Percentiles rank a stretch among this genome's conserved stretches.
Evolutionary conservation across 169 alveolate species (phyloP).

Genomic region (Haemoproteus tartakovskyi): DNA sequence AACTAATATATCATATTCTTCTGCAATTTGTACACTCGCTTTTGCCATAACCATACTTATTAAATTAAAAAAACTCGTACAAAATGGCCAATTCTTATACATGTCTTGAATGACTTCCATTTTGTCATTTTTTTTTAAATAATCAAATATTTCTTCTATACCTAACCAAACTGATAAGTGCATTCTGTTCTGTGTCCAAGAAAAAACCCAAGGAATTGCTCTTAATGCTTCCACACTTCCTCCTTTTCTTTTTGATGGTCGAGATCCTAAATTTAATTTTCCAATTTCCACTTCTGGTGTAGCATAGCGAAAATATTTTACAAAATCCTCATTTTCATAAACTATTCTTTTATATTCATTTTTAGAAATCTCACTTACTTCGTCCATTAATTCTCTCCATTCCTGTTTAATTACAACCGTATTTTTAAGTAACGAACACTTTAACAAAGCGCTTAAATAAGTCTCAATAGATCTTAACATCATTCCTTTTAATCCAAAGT

Average conservation of each 20-base stretch:
- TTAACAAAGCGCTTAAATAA: conserved; percentile 77
- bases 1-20: conserved; percentile 72
- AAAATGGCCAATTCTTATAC: conserved; percentile 83
- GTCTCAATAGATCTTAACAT: conserved; percentile 78
- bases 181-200: conserved; percentile 84
- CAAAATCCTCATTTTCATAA: conserved; percentile 72
- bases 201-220: conserved; percentile 89
- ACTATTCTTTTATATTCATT: conserved; percentile 77
- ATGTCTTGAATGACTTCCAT: conserved; percentile 68
- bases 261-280: conserved; percentile 79
- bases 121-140: conserved; percentile 44
- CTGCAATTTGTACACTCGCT: conserved; percentile 70
- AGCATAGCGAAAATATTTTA: conserved; percentile 77
- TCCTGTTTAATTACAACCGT: conserved; percentile 57
- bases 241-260: conserved; percentile 80
- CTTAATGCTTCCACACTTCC: conserved; percentile 83
- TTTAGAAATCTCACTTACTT: conserved; percentile 74
- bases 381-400: conserved; percentile 78
- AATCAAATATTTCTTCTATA: conserved; percentile 68
- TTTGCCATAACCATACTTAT: conserved; percentile 80
- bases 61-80: conserved; percentile 78
- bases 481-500: conserved; percentile 73
- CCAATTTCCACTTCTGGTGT: conserved; percentile 85
- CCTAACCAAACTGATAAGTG: conserved; percentile 86
- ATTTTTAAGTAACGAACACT: conserved; percentile 68